phyloP scores from a whole-genome alignment of 2,329 filamentous ascomycete species.

The Aspergillus latus region DNA sequence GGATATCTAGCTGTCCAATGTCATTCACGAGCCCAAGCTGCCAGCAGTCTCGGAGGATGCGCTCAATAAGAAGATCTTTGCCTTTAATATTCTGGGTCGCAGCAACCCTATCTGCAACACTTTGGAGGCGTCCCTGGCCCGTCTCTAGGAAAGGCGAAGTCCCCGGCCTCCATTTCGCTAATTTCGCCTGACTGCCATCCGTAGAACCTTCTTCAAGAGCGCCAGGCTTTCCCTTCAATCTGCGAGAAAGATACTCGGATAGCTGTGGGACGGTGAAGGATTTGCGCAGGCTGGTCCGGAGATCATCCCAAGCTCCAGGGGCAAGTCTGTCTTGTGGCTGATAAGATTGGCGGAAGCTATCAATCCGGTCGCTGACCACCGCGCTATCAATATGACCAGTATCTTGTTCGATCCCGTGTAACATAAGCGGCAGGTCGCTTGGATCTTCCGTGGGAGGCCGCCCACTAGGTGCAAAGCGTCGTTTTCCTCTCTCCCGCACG shows the following conservation, averaged over 20 bases:
- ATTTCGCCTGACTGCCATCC: background rate
- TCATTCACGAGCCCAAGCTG: constrained; percentile 34
- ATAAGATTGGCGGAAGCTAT: constrained; percentile 27
- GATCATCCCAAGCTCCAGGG: constrained; percentile 29
- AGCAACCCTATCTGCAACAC: constrained; percentile 23
- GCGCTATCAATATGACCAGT: constrained; percentile 13
- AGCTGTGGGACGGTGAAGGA: constrained; percentile 39
- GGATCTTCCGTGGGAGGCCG: constrained; percentile 11
- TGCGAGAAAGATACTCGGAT: constrained; percentile 28
- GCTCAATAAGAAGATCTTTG: constrained; percentile 36
- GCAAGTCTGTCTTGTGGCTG: constrained; percentile 28
- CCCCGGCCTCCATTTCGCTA: constrained; percentile 33
- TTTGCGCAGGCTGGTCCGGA: constrained; percentile 30
- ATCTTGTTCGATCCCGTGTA: constrained; percentile 29
- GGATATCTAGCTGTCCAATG: constrained; percentile 39
- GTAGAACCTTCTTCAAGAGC: background rate
- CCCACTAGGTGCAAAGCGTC: constrained; percentile 12
- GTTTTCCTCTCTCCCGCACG: constrained; percentile 28
- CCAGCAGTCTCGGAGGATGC: constrained; percentile 43
- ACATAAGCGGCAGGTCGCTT: constrained; percentile 23
- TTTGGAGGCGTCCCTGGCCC: constrained; percentile 13
- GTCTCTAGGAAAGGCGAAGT: constrained; percentile 32
- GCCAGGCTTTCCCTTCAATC: background rate
- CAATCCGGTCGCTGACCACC: constrained; percentile 28
- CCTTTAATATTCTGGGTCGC: constrained; percentile 25